Conservation (phyloP, 306 rosid genomes). For the Citrullus amarus region DNA sequence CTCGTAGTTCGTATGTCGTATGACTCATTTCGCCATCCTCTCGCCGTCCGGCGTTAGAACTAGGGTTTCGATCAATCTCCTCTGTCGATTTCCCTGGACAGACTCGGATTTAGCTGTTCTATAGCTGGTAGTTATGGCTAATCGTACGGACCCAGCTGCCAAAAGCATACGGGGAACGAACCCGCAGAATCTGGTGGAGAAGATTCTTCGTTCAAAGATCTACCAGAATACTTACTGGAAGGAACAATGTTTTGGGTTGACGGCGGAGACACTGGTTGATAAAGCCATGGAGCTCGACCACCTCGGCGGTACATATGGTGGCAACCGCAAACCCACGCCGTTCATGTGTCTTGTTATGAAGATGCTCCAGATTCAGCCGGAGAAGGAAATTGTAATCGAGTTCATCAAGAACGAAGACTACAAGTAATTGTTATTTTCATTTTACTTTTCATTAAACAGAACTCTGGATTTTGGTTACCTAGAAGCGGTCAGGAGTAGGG, state of each 20-base stretch:
- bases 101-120: not conserved
- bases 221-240: constrained; percentile 92
- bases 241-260: constrained; percentile 93
- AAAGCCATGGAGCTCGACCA: constrained; percentile 98
- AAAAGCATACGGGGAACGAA: constrained; percentile 90
- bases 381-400: constrained; percentile 95
- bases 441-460: not conserved
- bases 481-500: not conserved
- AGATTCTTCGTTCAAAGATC: constrained; percentile 86
- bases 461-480: not conserved
- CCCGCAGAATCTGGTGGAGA: constrained; percentile 92
- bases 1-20: not conserved
- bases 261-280: constrained; percentile 93
- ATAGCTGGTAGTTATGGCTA: constrained; percentile 43
- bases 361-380: constrained; percentile 98
- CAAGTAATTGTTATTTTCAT: constrained; percentile 31
- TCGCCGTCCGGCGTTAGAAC: not conserved
- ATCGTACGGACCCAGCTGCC: constrained; percentile 92
- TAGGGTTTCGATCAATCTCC: constrained; percentile 2
- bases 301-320: constrained; percentile 87
- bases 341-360: constrained; percentile 94
- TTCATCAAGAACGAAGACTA: constrained; percentile 89
- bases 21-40: not conserved
- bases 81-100: not conserved
- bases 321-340: constrained; percentile 86